Percentiles rank a stretch among this genome's conserved stretches.
phyloP scores from a whole-genome alignment of 305 asterid genomes.

The Plantago coronopus region DNA sequence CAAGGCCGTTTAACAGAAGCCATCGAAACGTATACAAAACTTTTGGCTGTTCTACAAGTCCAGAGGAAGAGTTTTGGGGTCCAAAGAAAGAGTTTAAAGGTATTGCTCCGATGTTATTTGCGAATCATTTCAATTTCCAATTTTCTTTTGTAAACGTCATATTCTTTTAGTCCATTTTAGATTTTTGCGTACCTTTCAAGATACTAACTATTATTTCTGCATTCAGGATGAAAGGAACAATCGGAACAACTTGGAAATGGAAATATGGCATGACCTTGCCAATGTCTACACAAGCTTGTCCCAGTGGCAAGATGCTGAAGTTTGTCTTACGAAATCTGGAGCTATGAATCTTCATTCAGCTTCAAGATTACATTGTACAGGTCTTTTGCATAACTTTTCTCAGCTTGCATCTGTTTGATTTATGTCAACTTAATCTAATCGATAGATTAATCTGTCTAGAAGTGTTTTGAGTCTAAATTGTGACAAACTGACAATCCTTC shows the following conservation, averaged over 20 bases:
- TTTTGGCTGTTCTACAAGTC: conserved; percentile 86
- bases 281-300: conserved; percentile 61
- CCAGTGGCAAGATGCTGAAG: conserved; percentile 93
- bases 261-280: conserved; percentile 93
- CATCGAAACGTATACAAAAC: conserved; percentile 64
- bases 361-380: conserved; percentile 73
- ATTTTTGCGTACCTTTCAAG: conserved; percentile 2
- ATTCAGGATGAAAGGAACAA: conserved; percentile 45
- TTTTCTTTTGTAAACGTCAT: neutral
- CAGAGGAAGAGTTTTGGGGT: conserved; percentile 55
- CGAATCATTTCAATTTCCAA: neutral
- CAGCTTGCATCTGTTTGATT: neutral
- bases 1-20: conserved; percentile 57
- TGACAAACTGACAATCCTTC: neutral
- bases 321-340: conserved; percentile 77
- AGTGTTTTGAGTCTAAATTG: neutral
- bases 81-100: conserved; percentile 48
- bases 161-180: neutral
- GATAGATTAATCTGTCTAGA: too few species aligned
- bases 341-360: conserved; percentile 85
- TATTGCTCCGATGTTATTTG: conserved; percentile 20
- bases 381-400: conserved; percentile 21
- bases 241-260: conserved; percentile 56
- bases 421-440: too few species aligned
- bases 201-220: neutral